Percentiles rank a stretch among this genome's conserved stretches.
phyloP scores from a whole-genome alignment of 2,329 filamentous ascomycete genomes.

The Escovopsis sp. region DNA sequence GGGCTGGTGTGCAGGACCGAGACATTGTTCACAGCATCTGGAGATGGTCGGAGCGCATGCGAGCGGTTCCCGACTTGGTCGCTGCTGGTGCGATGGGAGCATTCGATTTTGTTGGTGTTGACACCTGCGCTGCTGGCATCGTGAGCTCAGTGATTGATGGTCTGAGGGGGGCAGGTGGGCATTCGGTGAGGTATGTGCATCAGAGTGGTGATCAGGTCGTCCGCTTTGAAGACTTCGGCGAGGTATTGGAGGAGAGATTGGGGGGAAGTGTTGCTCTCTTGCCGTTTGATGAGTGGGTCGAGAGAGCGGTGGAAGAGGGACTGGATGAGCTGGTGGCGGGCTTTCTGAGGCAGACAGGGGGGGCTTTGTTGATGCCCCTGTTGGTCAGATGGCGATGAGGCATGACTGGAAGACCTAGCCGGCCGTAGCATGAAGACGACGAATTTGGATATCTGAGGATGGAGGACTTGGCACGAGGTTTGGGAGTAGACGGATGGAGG shows the following conservation, averaged over 20 bases:
- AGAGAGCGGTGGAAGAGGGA: neutral
- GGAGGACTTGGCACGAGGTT: too few species aligned
- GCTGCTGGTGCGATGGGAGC: neutral
- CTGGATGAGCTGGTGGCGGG: neutral
- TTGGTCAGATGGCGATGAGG: neutral
- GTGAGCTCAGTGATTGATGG: neutral
- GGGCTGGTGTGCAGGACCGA: neutral
- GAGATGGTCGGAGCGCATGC: neutral
- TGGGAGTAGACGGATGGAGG: too few species aligned
- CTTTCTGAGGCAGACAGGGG: neutral
- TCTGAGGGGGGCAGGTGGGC: neutral
- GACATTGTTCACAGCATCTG: neutral
- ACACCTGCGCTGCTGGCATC: neutral
- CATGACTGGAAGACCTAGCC: neutral
- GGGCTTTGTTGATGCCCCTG: neutral
- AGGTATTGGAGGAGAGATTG: neutral
- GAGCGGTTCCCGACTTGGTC: neutral
- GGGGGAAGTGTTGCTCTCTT: neutral
- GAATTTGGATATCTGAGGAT: too few species aligned
- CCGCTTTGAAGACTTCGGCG: neutral
- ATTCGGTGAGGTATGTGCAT: neutral
- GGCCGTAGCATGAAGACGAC: too few species aligned
- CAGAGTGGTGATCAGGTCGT: neutral
- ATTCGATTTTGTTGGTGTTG: neutral
- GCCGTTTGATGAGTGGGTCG: neutral